Base-by-base conservation (phyloP, 371 early-diverging fungal species). In the Dichotomocladium elegans region DNA sequence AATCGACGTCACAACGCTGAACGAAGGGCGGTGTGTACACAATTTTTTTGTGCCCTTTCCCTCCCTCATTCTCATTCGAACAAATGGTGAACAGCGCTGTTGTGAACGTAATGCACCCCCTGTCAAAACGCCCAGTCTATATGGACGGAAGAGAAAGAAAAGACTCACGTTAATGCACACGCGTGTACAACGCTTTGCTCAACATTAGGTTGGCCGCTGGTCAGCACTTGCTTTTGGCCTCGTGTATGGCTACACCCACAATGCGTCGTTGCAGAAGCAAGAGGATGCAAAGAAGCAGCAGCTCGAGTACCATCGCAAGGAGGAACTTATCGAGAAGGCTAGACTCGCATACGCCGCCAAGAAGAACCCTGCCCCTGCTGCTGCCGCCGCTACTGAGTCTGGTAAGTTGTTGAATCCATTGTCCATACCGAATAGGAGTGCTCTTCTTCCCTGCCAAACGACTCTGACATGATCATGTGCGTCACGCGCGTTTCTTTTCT, bases 191-290 rank as follows among this genome's bases (percentile, higher is more conserved):
- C n/a, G n/a, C n/a, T n/a, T n/a, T n/a, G n/a, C n/a, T n/a, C 27
- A 19, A 35, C 14, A 5, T 21, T 48, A 87, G 88, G 86, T 88
- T 66, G 86, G 82, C 65, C 88, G 89, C 69, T 89, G 87, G 86
- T 83, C 83, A 58, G 88, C 82, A 53, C 77, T 87, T 64, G 82
- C 76, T 47, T 72, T 74, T 41, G 89, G 89, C 61, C 75, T 87
- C 41, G 81, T 80, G 60, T 89, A 89, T 61, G 89, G 89, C 35
- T 82, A 72, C 62, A 69, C 78, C 42, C 89, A 86, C 72, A 82
- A 85, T 49, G 74, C 77, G 41, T 71, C 80, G 41, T 75, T 89
- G 70, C 74, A 80, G 47, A 77, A 78, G 57, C 69, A 80, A 56
- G 87, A 83, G 35, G 63, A 75, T 45, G 67, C 65, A 58, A 80